These are phyloP conservation scores for Amphirosellinia nigrospora DNA, from an alignment of 495 filamentous ascomycete species.

Conservation along the genomic window DNA sequence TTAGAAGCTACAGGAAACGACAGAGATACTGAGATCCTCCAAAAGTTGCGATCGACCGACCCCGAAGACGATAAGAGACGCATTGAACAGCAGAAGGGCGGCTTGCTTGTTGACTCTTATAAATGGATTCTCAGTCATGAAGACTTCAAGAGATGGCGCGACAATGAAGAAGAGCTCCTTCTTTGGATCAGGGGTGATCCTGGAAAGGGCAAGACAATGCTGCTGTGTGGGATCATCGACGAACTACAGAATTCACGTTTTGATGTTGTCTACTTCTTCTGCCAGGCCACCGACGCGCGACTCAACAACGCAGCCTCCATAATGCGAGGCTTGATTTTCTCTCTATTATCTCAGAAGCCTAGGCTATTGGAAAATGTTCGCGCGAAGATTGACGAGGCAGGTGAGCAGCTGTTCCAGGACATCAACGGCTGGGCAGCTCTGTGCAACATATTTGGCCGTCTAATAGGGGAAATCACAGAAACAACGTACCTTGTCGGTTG, in stretches of 20 bases:
- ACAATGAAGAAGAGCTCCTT: slow-evolving; percentile 37
- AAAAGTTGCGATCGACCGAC: too few relatives aligned
- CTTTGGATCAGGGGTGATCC: slow-evolving; percentile 57
- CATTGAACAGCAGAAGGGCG: slow-evolving; percentile 50
- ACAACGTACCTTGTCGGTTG: slow-evolving; percentile 53
- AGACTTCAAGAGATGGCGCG: slow-evolving; percentile 34
- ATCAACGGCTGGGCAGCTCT: slow-evolving; percentile 39
- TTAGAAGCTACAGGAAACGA: too few relatives aligned
- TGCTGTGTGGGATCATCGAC: slow-evolving; percentile 51
- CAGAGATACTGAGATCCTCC: too few relatives aligned
- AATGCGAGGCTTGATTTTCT: slow-evolving; percentile 43
- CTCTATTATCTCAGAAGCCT: slow-evolving; percentile 38
- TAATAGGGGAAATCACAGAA: too few relatives aligned
- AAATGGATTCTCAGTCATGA: slow-evolving; percentile 48
- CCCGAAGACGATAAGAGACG: slow-evolving; percentile 44
- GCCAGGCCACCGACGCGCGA: slow-evolving; percentile 43
- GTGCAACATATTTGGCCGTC: slow-evolving; percentile 40
- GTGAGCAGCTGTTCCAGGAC: slow-evolving; percentile 42
- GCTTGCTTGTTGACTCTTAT: slow-evolving; percentile 49
- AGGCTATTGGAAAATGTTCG: slow-evolving; percentile 36
- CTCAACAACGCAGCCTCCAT: slow-evolving; percentile 44
- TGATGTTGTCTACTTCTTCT: slow-evolving; percentile 55
- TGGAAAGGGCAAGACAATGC: slow-evolving; percentile 60
- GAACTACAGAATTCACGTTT: slow-evolving; percentile 30
- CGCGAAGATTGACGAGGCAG: slow-evolving; percentile 34